Evolutionary conservation across 306 rosid species (phyloP), one percentile per base, ranked within the genome.

Genomic region (Crotalaria pallida): DNA sequence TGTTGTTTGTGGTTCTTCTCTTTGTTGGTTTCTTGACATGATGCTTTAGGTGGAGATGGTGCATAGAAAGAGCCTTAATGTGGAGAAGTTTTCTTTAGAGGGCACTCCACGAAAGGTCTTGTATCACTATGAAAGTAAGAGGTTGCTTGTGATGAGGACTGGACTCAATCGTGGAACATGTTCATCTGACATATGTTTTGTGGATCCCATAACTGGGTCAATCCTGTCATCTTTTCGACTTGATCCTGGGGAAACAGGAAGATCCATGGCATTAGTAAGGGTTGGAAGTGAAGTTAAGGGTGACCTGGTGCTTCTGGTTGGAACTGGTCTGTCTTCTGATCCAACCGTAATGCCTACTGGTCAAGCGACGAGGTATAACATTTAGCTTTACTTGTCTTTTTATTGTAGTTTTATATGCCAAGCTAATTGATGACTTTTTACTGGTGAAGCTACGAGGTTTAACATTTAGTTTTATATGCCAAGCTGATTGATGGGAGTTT

Each of bases 41-140:
- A 71, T 76, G 58, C 77, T 74, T 69, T 82, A 93, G 98, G 98
- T 90, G 84, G 98, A 93, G 86, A 90, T 93, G 97, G 92, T 85
- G 80, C 90, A 82, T 71, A 82, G 88, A 84, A 90, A 88, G 91
- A 93, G 98, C 80, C 92, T 90, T 55, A 93, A 90, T 78, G 96
- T 88, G 83, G 93, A 83, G 87, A 93, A 93, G 82, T 87, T 93
- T 86, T 85, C 82, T 79, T 82, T 93, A 73, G 89, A 86, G 76
- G 98, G 97, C 77, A 93, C 98, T 75, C 98, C 97, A 19, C 82
- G 94, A 80, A 90, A 91, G 87, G 94, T 93, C 69, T 56, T 93
- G 23, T 93, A 88, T 93, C 97, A 93, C 70, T 67, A 77, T 69
- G 97, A 93, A 80, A 88, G 96, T 85, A 84, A 74, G 82, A 78